Evolutionary conservation across 345 rosid species (phyloP).

Genomic region (Brassica napus): Da-Ae NC_063438.1:3498001-3498500

Average conservation of each 20-base stretch:
- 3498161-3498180: conserved; percentile 7
- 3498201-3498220: background rate
- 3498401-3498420: conserved; percentile 47
- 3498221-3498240: background rate
- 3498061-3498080: conserved; percentile 7
- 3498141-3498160: background rate
- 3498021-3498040: conserved; percentile 9
- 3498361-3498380: conserved; percentile 28
- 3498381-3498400: conserved; percentile 18
- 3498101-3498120: conserved; percentile 13
- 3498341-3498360: conserved; percentile 12
- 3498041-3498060: background rate
- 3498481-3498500: conserved; percentile 68
- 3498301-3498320: conserved; percentile 10
- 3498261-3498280: background rate
- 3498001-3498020: conserved; percentile 29
- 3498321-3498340: conserved; percentile 22
- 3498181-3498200: conserved; percentile 17
- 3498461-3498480: conserved; percentile 69
- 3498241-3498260: background rate
- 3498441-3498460: conserved; percentile 76
- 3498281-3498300: background rate
- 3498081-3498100: conserved; percentile 14
- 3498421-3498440: conserved; percentile 62
- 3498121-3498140: conserved; percentile 17